phyloP scores from a whole-genome alignment of 441 rosid species.

The Erodium chrysanthum region DNA sequence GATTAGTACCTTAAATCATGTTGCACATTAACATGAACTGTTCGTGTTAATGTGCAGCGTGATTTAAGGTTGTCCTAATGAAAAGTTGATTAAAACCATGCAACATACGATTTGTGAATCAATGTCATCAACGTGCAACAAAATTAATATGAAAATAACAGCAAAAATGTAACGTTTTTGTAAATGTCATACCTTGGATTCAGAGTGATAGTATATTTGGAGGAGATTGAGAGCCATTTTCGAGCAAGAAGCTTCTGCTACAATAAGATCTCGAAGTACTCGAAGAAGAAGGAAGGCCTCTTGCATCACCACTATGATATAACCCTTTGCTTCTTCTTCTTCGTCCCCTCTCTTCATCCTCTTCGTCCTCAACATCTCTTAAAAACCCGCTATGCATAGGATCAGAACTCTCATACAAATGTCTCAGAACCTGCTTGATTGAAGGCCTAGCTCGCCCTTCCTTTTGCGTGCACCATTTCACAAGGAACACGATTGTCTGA shows the following conservation, averaged over 20 bases:
- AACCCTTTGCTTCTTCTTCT: conserved; percentile 18
- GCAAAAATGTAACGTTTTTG: no score
- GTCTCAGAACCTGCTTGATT: conserved; percentile 71
- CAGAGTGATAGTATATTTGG: conserved; percentile 41
- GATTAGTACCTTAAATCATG: no score
- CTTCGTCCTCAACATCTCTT: conserved; percentile 56
- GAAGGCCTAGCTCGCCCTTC: conserved; percentile 79
- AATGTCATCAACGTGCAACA: no score
- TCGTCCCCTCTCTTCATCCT: conserved; percentile 51
- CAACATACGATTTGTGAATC: no score
- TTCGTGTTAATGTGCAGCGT: no score
- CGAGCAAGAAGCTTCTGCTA: conserved; percentile 76
- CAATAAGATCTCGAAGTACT: conserved; percentile 89
- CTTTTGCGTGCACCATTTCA: conserved; percentile 82
- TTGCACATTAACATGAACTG: no score
- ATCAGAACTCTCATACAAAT: conserved; percentile 75
- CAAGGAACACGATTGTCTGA: conserved; percentile 45
- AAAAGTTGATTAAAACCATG: no score
- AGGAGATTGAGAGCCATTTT: conserved; percentile 68
- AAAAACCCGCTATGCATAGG: conserved; percentile 63
- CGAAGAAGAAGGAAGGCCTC: conserved; percentile 75
- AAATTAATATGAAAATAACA: no score
- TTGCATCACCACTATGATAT: conserved; percentile 49
- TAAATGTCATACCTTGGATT: conserved; percentile 17
- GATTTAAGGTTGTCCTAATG: no score